These are phyloP conservation scores for Fraxinus sp. DNA, from an alignment of 305 asterid genomes.

Conservation along the genomic window DNA sequence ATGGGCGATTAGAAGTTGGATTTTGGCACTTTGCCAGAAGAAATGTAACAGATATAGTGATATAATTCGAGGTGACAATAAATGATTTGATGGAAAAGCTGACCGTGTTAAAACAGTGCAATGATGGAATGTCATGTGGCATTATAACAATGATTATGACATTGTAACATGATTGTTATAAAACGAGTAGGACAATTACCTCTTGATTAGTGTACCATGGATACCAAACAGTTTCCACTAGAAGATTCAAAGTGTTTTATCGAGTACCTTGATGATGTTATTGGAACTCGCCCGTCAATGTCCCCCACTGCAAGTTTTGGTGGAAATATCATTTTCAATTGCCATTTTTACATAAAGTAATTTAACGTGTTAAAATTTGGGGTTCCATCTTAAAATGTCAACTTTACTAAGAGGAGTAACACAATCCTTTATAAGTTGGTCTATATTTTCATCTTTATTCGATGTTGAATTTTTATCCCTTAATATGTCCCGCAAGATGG, in stretches of 20 bases:
- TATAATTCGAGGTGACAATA: not conserved
- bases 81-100: no score
- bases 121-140: not conserved
- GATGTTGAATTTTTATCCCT: no score
- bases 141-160: not conserved
- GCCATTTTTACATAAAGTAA: not conserved
- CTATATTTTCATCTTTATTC: no score
- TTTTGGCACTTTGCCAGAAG: not conserved
- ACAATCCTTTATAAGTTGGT: no score
- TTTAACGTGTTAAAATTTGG: not conserved
- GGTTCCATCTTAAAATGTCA: no score
- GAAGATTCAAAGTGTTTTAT: constrained; percentile 37
- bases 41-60: not conserved
- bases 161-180: not conserved
- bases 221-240: constrained; percentile 32
- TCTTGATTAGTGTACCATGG: constrained; percentile 42
- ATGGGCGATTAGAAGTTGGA: not conserved
- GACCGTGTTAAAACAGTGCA: not conserved
- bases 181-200: constrained; percentile 14
- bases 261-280: constrained; percentile 38
- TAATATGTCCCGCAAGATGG: no score
- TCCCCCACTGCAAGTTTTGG: constrained; percentile 34
- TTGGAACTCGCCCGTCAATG: constrained; percentile 40
- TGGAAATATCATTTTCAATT: not conserved
- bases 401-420: no score